Evolutionary conservation across 2,329 filamentous ascomycete genomes (phyloP).

Genomic region (Aureobasidium sp.): DNA sequence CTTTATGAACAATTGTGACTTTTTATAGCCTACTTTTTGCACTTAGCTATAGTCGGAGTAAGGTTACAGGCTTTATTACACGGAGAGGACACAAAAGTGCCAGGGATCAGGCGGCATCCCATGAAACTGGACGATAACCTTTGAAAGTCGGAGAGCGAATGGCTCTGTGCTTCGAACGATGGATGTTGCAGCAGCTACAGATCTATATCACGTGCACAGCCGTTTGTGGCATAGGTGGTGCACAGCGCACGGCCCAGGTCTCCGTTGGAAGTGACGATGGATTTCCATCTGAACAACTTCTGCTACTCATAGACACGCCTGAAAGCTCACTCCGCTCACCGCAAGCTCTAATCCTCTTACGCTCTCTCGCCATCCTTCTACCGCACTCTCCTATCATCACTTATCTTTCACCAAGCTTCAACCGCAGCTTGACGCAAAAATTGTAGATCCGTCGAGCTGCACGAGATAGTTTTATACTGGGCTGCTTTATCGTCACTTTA

Average conservation of each 20-base stretch:
- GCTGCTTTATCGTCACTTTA: conserved; percentile 9
- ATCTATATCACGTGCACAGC: background rate
- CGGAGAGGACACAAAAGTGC: background rate
- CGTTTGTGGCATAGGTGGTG: background rate
- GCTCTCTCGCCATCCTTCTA: background rate
- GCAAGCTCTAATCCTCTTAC: background rate
- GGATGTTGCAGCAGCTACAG: background rate
- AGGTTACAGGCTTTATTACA: too few species aligned
- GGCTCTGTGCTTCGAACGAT: background rate
- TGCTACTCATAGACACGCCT: background rate
- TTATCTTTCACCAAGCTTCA: background rate
- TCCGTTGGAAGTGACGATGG: background rate
- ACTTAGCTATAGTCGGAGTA: too few species aligned
- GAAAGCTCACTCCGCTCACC: conserved; percentile 1
- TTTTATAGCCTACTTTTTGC: too few species aligned
- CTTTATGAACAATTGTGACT: too few species aligned
- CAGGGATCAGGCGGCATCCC: background rate
- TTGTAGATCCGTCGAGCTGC: conserved; percentile 10
- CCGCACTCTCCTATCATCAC: background rate
- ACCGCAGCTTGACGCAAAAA: conserved; percentile 11
- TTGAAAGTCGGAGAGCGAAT: background rate
- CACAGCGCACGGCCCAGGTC: background rate
- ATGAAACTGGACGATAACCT: background rate
- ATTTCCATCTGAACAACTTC: background rate
- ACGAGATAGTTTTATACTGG: conserved; percentile 12